These are phyloP conservation scores for Daldinia sp. DNA, from an alignment of 2,329 filamentous ascomycete species.

Conservation along the genomic window DNA sequence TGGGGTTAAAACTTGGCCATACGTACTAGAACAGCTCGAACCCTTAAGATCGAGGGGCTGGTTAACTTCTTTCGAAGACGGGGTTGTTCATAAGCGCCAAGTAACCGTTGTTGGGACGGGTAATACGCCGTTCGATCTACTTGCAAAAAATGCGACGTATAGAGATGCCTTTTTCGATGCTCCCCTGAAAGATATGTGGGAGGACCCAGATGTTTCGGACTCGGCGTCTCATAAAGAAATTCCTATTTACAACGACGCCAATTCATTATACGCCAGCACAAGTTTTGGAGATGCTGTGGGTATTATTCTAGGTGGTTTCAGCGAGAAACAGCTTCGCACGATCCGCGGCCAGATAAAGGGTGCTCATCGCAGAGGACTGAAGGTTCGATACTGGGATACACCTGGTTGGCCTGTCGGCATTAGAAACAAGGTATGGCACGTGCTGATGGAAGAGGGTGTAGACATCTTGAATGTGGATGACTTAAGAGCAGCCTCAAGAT, in stretches of 20 bases:
- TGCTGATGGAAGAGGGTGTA: slow-evolving; percentile 63
- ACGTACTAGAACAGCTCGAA: slow-evolving; percentile 63
- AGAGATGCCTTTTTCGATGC: slow-evolving; percentile 74
- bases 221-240: slow-evolving; percentile 11
- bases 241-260: slow-evolving; percentile 54
- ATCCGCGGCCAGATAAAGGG: slow-evolving; percentile 55
- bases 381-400: slow-evolving; percentile 67
- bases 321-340: slow-evolving; percentile 50
- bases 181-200: slow-evolving; percentile 57
- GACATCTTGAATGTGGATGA: slow-evolving; percentile 71
- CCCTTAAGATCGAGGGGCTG: slow-evolving; percentile 67
- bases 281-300: slow-evolving; percentile 61
- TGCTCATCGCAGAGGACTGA: slow-evolving; percentile 59
- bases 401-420: slow-evolving; percentile 64
- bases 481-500: slow-evolving; percentile 55
- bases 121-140: slow-evolving; percentile 64
- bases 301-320: slow-evolving; percentile 54
- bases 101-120: slow-evolving; percentile 76
- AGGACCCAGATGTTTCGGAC: slow-evolving; percentile 47
- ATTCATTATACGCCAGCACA: slow-evolving; percentile 68
- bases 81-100: slow-evolving; percentile 59
- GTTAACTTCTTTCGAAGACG: slow-evolving; percentile 62
- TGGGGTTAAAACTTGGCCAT: slow-evolving; percentile 59
- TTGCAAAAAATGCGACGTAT: slow-evolving; percentile 61
- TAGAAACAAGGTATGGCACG: slow-evolving; percentile 65